Conservation (phyloP, 2,329 filamentous ascomycete species). For the Cladosporium cucumerinum region DNA sequence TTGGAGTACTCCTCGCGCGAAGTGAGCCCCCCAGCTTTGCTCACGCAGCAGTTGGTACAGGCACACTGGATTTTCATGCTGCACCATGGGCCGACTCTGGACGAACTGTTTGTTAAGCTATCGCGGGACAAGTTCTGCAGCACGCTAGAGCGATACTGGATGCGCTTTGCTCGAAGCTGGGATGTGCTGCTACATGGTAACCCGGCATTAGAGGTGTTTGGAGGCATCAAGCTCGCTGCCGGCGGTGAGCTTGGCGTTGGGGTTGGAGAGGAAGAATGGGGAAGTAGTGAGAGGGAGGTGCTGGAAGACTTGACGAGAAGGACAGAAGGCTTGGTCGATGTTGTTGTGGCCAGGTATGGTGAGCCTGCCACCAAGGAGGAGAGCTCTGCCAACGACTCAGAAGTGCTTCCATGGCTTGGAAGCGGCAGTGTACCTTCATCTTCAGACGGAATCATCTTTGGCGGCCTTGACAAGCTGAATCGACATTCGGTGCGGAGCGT, state of each 20-base stretch:
- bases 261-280: constrained; percentile 91
- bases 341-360: constrained; percentile 85
- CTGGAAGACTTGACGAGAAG: constrained; percentile 79
- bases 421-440: constrained; percentile 63
- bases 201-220: constrained; percentile 73
- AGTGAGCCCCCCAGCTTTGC: constrained; percentile 74
- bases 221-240: constrained; percentile 81
- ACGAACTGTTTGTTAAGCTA: constrained; percentile 63
- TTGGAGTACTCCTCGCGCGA: constrained; percentile 87
- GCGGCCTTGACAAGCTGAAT: constrained; percentile 72
- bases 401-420: constrained; percentile 65
- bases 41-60: constrained; percentile 76
- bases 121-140: constrained; percentile 67
- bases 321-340: constrained; percentile 80
- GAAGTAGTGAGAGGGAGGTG: constrained; percentile 89
- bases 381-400: constrained; percentile 24
- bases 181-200: constrained; percentile 88
- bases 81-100: constrained; percentile 76
- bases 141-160: constrained; percentile 79
- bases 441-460: constrained; percentile 81
- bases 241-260: constrained; percentile 90
- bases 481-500: constrained; percentile 68
- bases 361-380: constrained; percentile 43
- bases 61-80: constrained; percentile 83
- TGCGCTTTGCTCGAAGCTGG: constrained; percentile 65